phyloP scores from a whole-genome alignment of 371 early-diverging fungal species.

The Mucor indicus region DNA sequence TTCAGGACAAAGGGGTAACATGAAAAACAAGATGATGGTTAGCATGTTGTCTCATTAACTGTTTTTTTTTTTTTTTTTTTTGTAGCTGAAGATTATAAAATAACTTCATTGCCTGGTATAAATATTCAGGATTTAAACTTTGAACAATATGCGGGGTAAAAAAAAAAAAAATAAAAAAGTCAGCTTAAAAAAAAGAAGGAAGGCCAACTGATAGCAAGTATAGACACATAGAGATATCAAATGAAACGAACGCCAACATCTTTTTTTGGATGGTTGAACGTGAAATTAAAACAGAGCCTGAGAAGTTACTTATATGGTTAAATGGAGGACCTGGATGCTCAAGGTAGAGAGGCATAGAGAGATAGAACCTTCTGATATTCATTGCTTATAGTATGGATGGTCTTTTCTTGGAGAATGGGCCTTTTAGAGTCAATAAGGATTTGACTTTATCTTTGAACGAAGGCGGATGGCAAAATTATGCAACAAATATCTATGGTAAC shows the following conservation, averaged over 20 bases:
- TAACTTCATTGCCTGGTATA: constrained; percentile 53
- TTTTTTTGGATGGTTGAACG: constrained; percentile 60
- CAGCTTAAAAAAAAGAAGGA: too few species aligned
- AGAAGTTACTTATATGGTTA: constrained; percentile 64
- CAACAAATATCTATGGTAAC: constrained; percentile 69
- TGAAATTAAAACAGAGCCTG: constrained; percentile 20
- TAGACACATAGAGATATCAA: constrained; percentile 48
- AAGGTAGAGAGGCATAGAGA: constrained; percentile 13
- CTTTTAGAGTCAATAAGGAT: constrained; percentile 55
- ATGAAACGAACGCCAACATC: constrained; percentile 38
- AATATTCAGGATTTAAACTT: constrained; percentile 28
- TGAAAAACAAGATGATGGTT: too few species aligned
- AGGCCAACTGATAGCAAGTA: too few species aligned
- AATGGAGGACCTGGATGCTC: constrained; percentile 70
- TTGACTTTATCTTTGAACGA: constrained; percentile 45
- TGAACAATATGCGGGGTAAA: constrained; percentile 67
- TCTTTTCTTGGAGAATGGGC: constrained; percentile 84
- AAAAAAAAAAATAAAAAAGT: too few species aligned
- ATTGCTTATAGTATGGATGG: constrained; percentile 72
- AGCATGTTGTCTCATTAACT: too few species aligned
- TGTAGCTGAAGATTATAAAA: constrained; percentile 54
- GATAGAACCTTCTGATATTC: not conserved
- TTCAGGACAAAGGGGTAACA: constrained; percentile 19
- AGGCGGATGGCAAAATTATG: constrained; percentile 73
- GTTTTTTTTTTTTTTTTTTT: not conserved